phyloP scores from a whole-genome alignment of 352 stramenopile genomes.

The Pythium pyrilobum region DNA sequence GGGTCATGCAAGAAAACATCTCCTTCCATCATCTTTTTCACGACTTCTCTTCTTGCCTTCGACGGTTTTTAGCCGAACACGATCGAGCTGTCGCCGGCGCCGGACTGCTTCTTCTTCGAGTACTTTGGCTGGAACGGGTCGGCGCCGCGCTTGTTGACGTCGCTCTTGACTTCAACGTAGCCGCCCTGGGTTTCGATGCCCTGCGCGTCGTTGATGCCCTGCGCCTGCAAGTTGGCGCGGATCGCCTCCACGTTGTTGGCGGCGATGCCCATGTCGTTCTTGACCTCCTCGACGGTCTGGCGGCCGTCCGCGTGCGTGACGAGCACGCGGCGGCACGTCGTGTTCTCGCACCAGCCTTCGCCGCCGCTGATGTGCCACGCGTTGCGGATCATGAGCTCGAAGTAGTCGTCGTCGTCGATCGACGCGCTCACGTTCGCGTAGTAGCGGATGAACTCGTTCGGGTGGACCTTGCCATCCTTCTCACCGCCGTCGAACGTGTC shows the following conservation, averaged over 20 bases:
- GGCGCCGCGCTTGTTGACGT: conserved; percentile 38
- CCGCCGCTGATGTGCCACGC: conserved; percentile 83
- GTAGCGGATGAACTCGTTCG: conserved; percentile 86
- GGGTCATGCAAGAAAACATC: no score
- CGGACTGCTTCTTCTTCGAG: conserved; percentile 74
- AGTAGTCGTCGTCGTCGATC: conserved; percentile 91
- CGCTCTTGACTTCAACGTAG: conserved; percentile 43
- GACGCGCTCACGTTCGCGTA: conserved; percentile 87
- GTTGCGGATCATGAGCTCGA: conserved; percentile 91
- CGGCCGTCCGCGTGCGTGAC: conserved; percentile 78
- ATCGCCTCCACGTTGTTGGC: conserved; percentile 70
- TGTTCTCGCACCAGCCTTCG: conserved; percentile 79
- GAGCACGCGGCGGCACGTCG: conserved; percentile 82
- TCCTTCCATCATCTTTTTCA: no score
- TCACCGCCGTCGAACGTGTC: conserved; percentile 86
- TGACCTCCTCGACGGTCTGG: conserved; percentile 82
- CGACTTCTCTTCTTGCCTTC: not conserved
- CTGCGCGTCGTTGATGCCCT: conserved; percentile 52
- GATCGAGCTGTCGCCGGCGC: conserved; percentile 71
- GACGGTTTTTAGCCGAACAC: conserved; percentile 57
- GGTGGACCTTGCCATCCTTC: conserved; percentile 83
- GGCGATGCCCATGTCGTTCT: conserved; percentile 76
- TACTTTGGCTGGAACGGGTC: conserved; percentile 49
- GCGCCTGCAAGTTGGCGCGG: conserved; percentile 64
- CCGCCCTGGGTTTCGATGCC: conserved; percentile 35